Evolutionary conservation across 2,329 filamentous ascomycete species (phyloP).

Genomic region (Aplosporella prunicola): DNA sequence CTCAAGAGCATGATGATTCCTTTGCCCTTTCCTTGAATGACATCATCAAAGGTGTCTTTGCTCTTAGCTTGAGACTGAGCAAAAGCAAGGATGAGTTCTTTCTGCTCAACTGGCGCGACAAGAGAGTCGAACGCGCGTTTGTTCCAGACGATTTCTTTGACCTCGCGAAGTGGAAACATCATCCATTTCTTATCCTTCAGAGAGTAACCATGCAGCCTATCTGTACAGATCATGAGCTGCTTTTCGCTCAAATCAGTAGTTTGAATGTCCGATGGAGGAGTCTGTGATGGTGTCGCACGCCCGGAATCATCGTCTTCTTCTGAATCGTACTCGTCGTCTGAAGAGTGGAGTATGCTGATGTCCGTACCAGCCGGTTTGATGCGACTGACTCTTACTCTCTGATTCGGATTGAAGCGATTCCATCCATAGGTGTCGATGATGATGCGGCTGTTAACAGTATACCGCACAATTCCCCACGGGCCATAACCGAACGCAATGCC

Average conservation of each 20-base stretch:
- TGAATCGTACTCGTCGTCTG: slow-evolving; percentile 3
- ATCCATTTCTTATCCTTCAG: slow-evolving; percentile 15
- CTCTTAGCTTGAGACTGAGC: slow-evolving; percentile 21
- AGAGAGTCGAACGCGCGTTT: slow-evolving; percentile 21
- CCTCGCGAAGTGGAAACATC: slow-evolving; percentile 12
- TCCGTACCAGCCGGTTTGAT: not conserved
- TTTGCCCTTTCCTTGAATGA: slow-evolving; percentile 43
- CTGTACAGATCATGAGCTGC: slow-evolving; percentile 13
- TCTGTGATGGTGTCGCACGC: no score
- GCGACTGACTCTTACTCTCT: slow-evolving; percentile 7
- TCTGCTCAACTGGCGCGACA: slow-evolving; percentile 22
- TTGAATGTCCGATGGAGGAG: no score
- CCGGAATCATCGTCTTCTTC: not conserved
- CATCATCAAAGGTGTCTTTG: slow-evolving; percentile 34
- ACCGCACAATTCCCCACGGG: slow-evolving; percentile 12
- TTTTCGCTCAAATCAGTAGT: slow-evolving; percentile 7
- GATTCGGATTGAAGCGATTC: slow-evolving; percentile 13
- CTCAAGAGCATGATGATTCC: slow-evolving; percentile 44
- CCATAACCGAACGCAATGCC: slow-evolving; percentile 13
- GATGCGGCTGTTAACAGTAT: slow-evolving; percentile 30
- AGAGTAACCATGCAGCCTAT: slow-evolving; percentile 15
- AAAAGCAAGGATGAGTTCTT: slow-evolving; percentile 25
- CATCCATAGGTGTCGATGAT: slow-evolving; percentile 40
- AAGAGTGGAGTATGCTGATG: not conserved
- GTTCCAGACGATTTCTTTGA: slow-evolving; percentile 24